A percentile compares a stretch with the other conserved stretches of the same genome.
phyloP scores from a whole-genome alignment of 2,329 filamentous ascomycete genomes.

The Apiospora aurea region DNA sequence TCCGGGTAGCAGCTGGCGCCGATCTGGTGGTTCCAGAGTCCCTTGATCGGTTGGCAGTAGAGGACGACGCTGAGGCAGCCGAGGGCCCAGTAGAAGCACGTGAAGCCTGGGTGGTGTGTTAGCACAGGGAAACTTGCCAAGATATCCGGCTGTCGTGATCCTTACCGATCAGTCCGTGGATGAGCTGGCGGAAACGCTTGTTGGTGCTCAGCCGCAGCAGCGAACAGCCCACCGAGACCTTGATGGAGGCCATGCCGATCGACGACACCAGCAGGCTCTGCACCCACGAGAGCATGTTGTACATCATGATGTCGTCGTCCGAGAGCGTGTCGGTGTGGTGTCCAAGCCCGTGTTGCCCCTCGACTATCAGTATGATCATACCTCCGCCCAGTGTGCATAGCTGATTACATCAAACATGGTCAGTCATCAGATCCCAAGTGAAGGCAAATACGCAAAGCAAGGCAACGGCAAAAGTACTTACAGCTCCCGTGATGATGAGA shows the following conservation, averaged over 20 bases:
- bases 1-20: neutral
- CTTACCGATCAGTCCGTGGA: neutral
- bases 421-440: neutral
- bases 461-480: neutral
- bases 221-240: constrained; percentile 10
- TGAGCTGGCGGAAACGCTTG: neutral
- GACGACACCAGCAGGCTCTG: constrained; percentile 6
- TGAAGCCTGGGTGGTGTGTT: neutral
- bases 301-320: constrained; percentile 5
- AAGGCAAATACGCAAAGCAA: too few species aligned
- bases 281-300: neutral
- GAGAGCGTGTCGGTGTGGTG: neutral
- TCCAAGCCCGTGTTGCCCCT: neutral
- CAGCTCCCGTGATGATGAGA: neutral
- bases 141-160: neutral
- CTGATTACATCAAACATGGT: neutral
- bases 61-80: neutral
- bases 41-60: neutral
- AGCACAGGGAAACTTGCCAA: neutral
- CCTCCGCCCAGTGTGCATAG: neutral
- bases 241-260: constrained; percentile 13
- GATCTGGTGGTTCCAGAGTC: neutral
- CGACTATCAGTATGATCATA: neutral
- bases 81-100: neutral
- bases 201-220: constrained; percentile 15